Base-by-base conservation (phyloP, 495 filamentous ascomycete genomes). In the Trichoderma asperelloides region DNA sequence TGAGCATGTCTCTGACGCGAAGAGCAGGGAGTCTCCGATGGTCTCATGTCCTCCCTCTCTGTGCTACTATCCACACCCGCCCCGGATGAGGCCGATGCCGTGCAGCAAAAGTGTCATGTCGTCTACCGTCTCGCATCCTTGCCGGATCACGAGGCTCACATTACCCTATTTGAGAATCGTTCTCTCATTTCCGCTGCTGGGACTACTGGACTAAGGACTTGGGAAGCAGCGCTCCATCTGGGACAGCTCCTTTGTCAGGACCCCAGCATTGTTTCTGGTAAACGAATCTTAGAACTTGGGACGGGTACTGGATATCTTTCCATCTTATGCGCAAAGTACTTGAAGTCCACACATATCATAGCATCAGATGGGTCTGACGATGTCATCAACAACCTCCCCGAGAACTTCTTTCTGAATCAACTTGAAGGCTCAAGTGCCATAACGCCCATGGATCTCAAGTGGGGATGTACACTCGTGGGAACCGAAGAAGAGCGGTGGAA, bases 171-270 rank as follows among this genome's bases (percentile, higher is more conserved):
- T 4, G 94, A 98, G 78, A 87, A 89, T 13, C 86, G 89, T 4
- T 82, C 83, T 33, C 74, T 97, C 1, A 86, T 98, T 51, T 87
- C 91, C 11, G 85, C 86, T 0, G 78, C 82, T 7, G 91, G 91
- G 4, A 96, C 91, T 2, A 97, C 94, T 0, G 94, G 94, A 0
- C 80, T 92, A 33, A 86, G 94, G 13, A 98, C 94, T 6, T 98
- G 94, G 94, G 94, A 97, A 78, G 94, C 94, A 4, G 87, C 92
- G 0, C 77, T 98, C n/a, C 89, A 93, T 73, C 82, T 97, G 0
- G 91, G 88, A 0, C 84, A 90, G 25, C 96, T 88, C 69, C 86
- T 95, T 40, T 77, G 74, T 63, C 39, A 62, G 13, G 70, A 76
- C 66, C 74, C 78, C 6, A 67, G 69, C 2, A 49, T 77, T 12